Evolutionary conservation across 768 basidiomycete species (phyloP).

Genomic region (Leucosporidium scottii): DNA sequence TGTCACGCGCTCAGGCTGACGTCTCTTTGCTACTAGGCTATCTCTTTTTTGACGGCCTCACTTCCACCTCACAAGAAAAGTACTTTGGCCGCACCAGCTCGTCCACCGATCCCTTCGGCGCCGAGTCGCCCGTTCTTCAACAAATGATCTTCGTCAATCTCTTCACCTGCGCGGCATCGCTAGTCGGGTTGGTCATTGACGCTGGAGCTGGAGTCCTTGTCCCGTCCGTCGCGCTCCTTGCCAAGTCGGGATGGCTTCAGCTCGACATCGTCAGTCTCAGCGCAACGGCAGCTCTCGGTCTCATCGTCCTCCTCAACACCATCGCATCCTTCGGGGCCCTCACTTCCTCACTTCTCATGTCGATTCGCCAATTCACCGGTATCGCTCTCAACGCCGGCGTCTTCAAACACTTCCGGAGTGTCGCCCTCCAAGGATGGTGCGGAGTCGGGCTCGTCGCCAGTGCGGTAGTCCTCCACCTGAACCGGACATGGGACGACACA

Average conservation of each 20-base stretch:
- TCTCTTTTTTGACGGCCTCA: constrained; percentile 37
- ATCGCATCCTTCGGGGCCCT: constrained; percentile 33
- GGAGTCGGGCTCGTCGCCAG: constrained; percentile 32
- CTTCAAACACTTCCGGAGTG: constrained; percentile 29
- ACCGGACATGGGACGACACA: constrained; percentile 17
- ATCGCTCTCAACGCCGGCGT: constrained; percentile 36
- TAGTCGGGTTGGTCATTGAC: not conserved
- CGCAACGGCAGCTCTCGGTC: constrained; percentile 18
- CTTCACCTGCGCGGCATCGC: constrained; percentile 21
- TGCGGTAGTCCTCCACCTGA: constrained; percentile 29
- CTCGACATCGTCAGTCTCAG: constrained; percentile 26
- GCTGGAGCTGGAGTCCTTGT: constrained; percentile 8
- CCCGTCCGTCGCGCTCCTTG: constrained; percentile 13
- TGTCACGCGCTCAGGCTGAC: too few species aligned
- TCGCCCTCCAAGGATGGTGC: constrained; percentile 31
- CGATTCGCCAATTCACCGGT: constrained; percentile 34
- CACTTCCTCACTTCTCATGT: constrained; percentile 25
- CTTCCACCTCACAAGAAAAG: constrained; percentile 33
- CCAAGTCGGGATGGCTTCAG: not conserved
- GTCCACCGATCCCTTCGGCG: constrained; percentile 31
- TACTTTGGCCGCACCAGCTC: constrained; percentile 31
- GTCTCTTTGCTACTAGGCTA: constrained; percentile 14
- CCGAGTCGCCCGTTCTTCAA: constrained; percentile 31
- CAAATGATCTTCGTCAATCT: constrained; percentile 33
- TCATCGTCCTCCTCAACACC: constrained; percentile 35